phyloP scores from a whole-genome alignment of 1,284 basidiomycete species.

The Tranzscheliella williamsii region DNA sequence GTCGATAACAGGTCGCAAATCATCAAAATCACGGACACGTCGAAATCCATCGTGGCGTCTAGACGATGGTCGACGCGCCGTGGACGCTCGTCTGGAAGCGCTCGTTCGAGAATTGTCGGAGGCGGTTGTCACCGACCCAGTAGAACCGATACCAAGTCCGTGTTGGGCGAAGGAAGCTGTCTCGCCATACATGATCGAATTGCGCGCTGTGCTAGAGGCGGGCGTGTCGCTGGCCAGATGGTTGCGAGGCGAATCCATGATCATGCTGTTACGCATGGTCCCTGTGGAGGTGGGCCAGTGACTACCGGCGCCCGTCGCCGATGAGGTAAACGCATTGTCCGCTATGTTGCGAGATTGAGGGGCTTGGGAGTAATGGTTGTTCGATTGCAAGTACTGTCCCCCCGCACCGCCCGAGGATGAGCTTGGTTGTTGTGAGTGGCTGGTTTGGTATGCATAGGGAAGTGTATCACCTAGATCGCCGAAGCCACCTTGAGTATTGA shows the following conservation, averaged over 20 bases:
- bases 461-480: slow-evolving; percentile 29
- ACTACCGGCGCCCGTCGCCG: neutral
- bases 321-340: neutral
- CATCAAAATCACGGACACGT: slow-evolving; percentile 49
- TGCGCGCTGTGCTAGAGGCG: slow-evolving; percentile 22
- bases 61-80: slow-evolving; percentile 6
- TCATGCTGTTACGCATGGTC: slow-evolving; percentile 26
- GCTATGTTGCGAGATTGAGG: neutral
- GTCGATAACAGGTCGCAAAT: slow-evolving; percentile 48
- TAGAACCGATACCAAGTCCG: slow-evolving; percentile 26
- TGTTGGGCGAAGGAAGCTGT: slow-evolving; percentile 17
- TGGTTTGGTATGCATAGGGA: slow-evolving; percentile 31
- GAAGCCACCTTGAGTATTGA: slow-evolving; percentile 8
- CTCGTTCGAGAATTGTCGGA: slow-evolving; percentile 36
- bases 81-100: slow-evolving; percentile 5
- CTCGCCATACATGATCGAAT: slow-evolving; percentile 28
- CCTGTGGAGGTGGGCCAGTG: slow-evolving; percentile 15
- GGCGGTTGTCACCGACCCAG: slow-evolving; percentile 27
- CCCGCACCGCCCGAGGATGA: neutral
- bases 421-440: slow-evolving; percentile 11
- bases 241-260: slow-evolving; percentile 12
- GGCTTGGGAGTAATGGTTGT: slow-evolving; percentile 1
- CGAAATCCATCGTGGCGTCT: slow-evolving; percentile 49
- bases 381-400: slow-evolving; percentile 13
- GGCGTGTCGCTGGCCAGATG: slow-evolving; percentile 5